phyloP scores from a whole-genome alignment of 1,139 yeast species.

The Yamadazyma dushanensis region DNA sequence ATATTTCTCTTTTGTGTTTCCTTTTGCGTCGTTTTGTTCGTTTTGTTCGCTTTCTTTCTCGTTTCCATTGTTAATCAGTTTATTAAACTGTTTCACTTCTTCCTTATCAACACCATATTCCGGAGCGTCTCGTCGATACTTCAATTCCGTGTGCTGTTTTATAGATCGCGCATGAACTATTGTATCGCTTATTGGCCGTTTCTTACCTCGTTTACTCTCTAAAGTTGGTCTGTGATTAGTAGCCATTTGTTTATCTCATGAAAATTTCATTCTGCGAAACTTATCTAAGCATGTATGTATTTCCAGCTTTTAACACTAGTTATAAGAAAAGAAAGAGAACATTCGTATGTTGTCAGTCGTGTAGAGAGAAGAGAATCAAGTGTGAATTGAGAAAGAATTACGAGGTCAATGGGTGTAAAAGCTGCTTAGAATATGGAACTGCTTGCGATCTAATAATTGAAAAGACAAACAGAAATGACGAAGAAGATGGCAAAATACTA shows the following conservation, averaged over 20 bases:
- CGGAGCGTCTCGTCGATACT: constrained; percentile 47
- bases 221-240: constrained; percentile 89
- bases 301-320: constrained; percentile 54
- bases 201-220: constrained; percentile 80
- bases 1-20: neutral
- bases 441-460: constrained; percentile 9
- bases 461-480: no score
- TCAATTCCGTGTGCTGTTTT: constrained; percentile 71
- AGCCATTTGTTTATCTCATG: constrained; percentile 51
- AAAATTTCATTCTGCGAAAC: neutral
- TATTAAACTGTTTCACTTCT: constrained; percentile 26
- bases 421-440: constrained; percentile 20
- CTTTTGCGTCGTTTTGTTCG: neutral
- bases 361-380: constrained; percentile 43
- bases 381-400: constrained; percentile 32
- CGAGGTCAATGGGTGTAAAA: constrained; percentile 35
- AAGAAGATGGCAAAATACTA: no score
- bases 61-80: constrained; percentile 8
- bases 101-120: constrained; percentile 17
- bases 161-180: constrained; percentile 68
- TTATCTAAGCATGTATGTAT: constrained; percentile 42
- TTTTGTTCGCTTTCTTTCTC: neutral
- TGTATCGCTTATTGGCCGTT: constrained; percentile 36
- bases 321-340: constrained; percentile 53
- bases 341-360: constrained; percentile 49